Evolutionary conservation across 139 green algal species (phyloP), one percentile per base, ranked within the genome.

Genomic region (Helicosporidium sp.): DNA sequence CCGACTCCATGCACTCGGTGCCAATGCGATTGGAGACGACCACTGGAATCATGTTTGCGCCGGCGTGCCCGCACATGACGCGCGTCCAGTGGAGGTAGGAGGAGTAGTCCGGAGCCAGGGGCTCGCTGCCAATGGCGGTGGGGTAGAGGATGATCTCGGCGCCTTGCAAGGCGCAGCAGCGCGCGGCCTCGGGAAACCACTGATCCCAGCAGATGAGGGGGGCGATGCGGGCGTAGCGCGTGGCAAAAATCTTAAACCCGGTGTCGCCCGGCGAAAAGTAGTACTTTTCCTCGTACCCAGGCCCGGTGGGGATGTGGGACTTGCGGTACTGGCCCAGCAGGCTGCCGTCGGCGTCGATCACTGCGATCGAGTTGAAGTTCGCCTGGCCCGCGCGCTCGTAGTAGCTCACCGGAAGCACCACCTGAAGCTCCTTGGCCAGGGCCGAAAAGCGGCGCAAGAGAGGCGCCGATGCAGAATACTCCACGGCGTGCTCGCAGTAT

Each of bases 221-320:
- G 1, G 74, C 74, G 4, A 85, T 54, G 20, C 28, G 27, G 23
- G 56, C 70, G 48, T 60, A 75, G 24, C 37, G 46, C 3, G 76
- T 84, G 24, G 77, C 39, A 12, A 64, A 76, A 5, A 71, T 63
- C 28, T 65, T 57, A 64, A 85, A 79, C 7, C 76, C 76, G 10
- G 74, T 84, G 64, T 85, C 75, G 0, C 75, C 75, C 0, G 74
- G 74, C 37, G 6, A 68, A 55, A 84, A 84, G 55, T 84, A 83
- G 37, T 75, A 84, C 58, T 83, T 83, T 50, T 83, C 73, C 50
- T 72, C 52, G 49, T 78, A 75, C n/a, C 68, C 75, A 12, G 70
- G 68, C 0, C 75, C 75, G 25, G 80, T 67, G 18, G 76, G 76
- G 6, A 85, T 85, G 63, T 85, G 76, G 1, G 50, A 63, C 58